Evolutionary conservation across 2,329 filamentous ascomycete species (phyloP).

Genomic region (Zasmidium citrigriseum): DNA sequence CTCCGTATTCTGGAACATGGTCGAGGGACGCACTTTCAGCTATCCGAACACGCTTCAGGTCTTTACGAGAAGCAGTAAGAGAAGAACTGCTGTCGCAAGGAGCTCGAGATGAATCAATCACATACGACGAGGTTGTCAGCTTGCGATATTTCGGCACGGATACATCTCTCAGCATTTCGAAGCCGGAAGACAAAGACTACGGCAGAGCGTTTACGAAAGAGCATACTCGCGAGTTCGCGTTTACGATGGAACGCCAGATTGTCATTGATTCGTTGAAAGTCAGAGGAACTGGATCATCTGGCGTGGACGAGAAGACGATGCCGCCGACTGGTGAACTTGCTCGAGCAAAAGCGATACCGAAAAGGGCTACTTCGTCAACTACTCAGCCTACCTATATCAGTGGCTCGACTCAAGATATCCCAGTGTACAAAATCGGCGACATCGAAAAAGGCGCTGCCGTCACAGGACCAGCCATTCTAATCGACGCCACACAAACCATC

Average conservation of each 20-base stretch:
- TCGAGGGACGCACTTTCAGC: slow-evolving; percentile 57
- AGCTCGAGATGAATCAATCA: slow-evolving; percentile 42
- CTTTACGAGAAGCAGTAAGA: slow-evolving; percentile 35
- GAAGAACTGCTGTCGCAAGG: slow-evolving; percentile 46
- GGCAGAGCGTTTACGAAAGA: slow-evolving; percentile 38
- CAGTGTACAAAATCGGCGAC: slow-evolving; percentile 27
- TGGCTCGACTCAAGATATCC: slow-evolving; percentile 15
- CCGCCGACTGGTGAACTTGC: slow-evolving; percentile 30
- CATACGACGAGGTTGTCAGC: slow-evolving; percentile 47
- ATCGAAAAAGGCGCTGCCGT: slow-evolving; percentile 25
- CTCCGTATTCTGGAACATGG: slow-evolving; percentile 59
- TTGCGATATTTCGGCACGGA: slow-evolving; percentile 55
- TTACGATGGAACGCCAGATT: slow-evolving; percentile 40
- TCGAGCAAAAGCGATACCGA: slow-evolving; percentile 24
- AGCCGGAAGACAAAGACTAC: slow-evolving; percentile 40
- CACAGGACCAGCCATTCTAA: slow-evolving; percentile 34
- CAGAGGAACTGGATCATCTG: slow-evolving; percentile 22
- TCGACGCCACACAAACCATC: slow-evolving; percentile 50
- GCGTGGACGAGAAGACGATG: slow-evolving; percentile 33
- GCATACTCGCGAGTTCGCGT: slow-evolving; percentile 46
- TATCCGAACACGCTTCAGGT: slow-evolving; percentile 40
- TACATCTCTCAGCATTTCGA: slow-evolving; percentile 51
- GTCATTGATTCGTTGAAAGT: slow-evolving; percentile 42
- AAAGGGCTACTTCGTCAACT: slow-evolving; percentile 25
- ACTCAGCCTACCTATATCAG: slow-evolving; percentile 10